phyloP scores from a whole-genome alignment of 345 rosid species.

The Arabis hirsuta region DNA sequence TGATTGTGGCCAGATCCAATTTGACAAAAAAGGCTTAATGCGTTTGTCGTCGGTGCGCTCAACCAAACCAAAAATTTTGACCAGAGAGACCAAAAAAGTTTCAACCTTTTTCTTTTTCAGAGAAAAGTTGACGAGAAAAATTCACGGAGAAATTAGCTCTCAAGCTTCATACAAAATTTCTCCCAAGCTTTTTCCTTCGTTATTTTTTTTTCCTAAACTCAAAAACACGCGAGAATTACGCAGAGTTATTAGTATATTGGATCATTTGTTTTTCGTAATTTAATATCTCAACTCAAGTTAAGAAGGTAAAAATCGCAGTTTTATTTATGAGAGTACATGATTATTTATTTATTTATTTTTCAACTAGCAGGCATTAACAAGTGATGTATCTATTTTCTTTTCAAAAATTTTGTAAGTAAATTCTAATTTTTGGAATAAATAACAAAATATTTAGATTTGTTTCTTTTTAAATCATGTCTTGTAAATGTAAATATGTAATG shows the following conservation, averaged over 20 bases:
- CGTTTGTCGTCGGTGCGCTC: slow-evolving; percentile 38
- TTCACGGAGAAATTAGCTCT: slow-evolving; percentile 41
- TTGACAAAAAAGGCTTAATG: slow-evolving; percentile 25
- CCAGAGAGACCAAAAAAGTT: slow-evolving; percentile 40
- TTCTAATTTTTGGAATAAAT: too few species aligned
- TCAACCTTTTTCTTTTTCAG: slow-evolving; percentile 13
- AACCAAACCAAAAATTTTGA: slow-evolving; percentile 39
- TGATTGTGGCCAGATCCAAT: slow-evolving; percentile 41
- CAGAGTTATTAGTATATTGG: slow-evolving; percentile 42
- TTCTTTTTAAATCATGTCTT: too few species aligned
- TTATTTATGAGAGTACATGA: too few species aligned
- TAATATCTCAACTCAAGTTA: slow-evolving; percentile 2
- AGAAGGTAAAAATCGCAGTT: not conserved
- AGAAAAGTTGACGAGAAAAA: slow-evolving; percentile 34
- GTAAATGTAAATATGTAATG: too few species aligned
- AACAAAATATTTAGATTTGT: too few species aligned
- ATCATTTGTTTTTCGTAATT: slow-evolving; percentile 9
- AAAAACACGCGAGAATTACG: slow-evolving; percentile 34
- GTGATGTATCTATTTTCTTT: too few species aligned
- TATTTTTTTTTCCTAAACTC: slow-evolving; percentile 19
- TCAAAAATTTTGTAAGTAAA: too few species aligned
- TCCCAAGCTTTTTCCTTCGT: slow-evolving; percentile 17
- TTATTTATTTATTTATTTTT: too few species aligned
- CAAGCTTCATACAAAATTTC: slow-evolving; percentile 34
- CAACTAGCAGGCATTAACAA: too few species aligned